phyloP scores from a whole-genome alignment of 164 flowering plant genomes.

The Vitis riparia region DNA sequence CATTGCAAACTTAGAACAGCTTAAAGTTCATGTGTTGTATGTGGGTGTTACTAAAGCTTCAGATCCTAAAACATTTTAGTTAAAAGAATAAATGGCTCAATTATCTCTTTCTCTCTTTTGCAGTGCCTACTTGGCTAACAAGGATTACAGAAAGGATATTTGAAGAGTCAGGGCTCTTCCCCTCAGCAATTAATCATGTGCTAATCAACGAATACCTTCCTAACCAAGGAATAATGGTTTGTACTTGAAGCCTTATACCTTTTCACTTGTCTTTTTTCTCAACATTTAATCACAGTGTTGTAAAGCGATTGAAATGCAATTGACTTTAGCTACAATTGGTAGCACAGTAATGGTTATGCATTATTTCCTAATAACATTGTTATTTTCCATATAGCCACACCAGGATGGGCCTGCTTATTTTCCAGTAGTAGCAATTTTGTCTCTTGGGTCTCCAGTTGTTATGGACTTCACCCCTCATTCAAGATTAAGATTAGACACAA shows the following conservation, averaged over 20 bases:
- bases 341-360: neutral
- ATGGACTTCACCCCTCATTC: slow-evolving; percentile 88
- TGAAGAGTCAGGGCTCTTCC: slow-evolving; percentile 65
- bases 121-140: slow-evolving; percentile 87
- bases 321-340: neutral
- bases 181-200: slow-evolving; percentile 85
- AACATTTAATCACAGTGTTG: neutral
- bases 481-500: slow-evolving; percentile 27
- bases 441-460: slow-evolving; percentile 85
- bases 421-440: slow-evolving; percentile 87
- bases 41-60: too few species aligned
- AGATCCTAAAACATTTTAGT: too few species aligned
- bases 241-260: slow-evolving; percentile 10
- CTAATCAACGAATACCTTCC: slow-evolving; percentile 95
- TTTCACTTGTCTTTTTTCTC: neutral
- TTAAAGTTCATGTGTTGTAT: too few species aligned
- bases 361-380: neutral
- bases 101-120: slow-evolving; percentile 20
- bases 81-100: neutral
- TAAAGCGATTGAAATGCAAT: neutral
- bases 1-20: too few species aligned
- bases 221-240: slow-evolving; percentile 93
- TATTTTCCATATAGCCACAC: slow-evolving; percentile 61
- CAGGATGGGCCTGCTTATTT: slow-evolving; percentile 97
- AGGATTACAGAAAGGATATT: slow-evolving; percentile 56